Evolutionary conservation across 2,329 filamentous ascomycete species (phyloP), one percentile per base, ranked within the genome.

Genomic region (Pseudogymnoascus sp.): DNA sequence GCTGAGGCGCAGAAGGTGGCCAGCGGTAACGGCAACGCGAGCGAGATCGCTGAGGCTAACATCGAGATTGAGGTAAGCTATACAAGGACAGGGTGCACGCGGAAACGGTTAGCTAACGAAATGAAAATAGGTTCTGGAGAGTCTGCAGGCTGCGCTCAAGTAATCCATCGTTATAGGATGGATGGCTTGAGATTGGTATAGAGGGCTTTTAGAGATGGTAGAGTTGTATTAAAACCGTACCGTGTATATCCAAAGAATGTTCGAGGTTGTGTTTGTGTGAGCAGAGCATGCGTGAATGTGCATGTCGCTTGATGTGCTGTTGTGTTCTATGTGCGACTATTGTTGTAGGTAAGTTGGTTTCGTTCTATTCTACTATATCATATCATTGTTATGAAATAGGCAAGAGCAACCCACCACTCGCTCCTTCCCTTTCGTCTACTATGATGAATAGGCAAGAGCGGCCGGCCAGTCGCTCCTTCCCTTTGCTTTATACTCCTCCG

Each of bases 31-130:
- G 95, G 93, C 74, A 97, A 91, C 78, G 95, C 97, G 86, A 88
- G 92, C 81, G 95, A 97, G 75, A 90, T 97, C 79, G 93, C 93
- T 69, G 95, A 99, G 87, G 95, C 95, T 71, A 97, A 97, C 87
- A 93, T 99, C 77, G 93, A 97, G 85, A 81, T 99, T 71, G 95
- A 99, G 91, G 93, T 96, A 79, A 76, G 82, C 71, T 62, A 62
- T 63, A 19, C 21, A n/a, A n/a, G n/a, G n/a, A n/a, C n/a, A n/a
- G n/a, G n/a, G n/a, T n/a, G n/a, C n/a, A n/a, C n/a, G n/a, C n/a
- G n/a, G n/a, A n/a, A n/a, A n/a, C n/a, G n/a, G n/a, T n/a, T n/a
- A n/a, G n/a, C n/a, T n/a, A n/a, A 83, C 73, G 36, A 23, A 50
- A 50, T 44, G 5, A 13, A 61, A 50, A 3, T 68, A 93, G 89